Conservation (phyloP, 352 stramenopile species). For the Chrysophaeum taylorii region DNA sequence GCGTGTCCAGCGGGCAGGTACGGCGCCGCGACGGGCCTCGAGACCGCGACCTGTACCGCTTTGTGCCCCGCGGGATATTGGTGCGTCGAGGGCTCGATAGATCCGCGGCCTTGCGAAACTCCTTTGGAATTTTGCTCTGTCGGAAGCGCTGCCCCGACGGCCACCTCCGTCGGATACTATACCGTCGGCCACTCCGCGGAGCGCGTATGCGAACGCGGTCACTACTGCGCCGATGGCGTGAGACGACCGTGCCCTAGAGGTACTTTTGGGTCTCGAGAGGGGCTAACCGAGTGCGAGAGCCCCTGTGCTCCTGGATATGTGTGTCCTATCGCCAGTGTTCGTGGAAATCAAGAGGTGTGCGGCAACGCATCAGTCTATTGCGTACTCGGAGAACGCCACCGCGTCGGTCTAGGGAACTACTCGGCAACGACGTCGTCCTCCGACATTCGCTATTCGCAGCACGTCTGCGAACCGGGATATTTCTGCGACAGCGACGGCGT, state of each 20-base stretch:
- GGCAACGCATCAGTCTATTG: no score
- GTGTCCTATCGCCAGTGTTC: no score
- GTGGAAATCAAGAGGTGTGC: no score
- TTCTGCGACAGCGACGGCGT: constrained; percentile 48
- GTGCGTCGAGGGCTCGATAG: constrained; percentile 42
- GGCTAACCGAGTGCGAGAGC: no score
- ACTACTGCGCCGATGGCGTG: constrained; percentile 42
- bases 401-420: constrained; percentile 48
- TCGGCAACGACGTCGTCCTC: constrained; percentile 11
- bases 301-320: no score
- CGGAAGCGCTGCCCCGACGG: constrained; percentile 28
- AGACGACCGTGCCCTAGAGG: no score
- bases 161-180: constrained; percentile 12
- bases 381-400: no score
- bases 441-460: constrained; percentile 48
- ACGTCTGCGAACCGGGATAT: constrained; percentile 38
- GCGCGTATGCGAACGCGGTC: constrained; percentile 51
- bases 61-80: constrained; percentile 52
- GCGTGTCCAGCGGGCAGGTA: constrained; percentile 53
- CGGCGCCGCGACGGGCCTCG: constrained; percentile 38
- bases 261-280: no score
- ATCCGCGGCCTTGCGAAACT: constrained; percentile 24
- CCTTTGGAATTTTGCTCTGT: constrained; percentile 56
- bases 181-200: constrained; percentile 27
- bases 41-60: constrained; percentile 39